Conservation (phyloP, 495 filamentous ascomycete genomes). For the Penicillium silybi region DNA sequence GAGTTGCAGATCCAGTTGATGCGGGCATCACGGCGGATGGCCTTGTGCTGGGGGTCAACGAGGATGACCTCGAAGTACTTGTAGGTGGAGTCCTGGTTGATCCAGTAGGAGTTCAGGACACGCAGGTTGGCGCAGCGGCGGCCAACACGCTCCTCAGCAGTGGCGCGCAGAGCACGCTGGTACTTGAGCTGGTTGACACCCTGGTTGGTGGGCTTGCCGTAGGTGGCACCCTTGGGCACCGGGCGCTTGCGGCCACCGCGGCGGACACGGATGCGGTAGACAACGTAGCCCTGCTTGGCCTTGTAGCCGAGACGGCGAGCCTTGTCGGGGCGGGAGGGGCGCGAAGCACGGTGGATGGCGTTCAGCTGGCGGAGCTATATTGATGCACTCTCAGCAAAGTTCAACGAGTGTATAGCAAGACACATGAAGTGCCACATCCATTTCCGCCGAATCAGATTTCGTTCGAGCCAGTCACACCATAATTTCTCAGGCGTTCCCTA, state of each 20-base stretch:
- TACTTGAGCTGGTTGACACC: slow-evolving; percentile 99
- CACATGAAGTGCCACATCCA: slow-evolving; percentile 50
- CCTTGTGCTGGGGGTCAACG: slow-evolving; percentile 99
- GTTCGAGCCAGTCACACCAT: slow-evolving; percentile 37
- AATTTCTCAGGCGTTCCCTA: slow-evolving; percentile 32
- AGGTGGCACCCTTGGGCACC: slow-evolving; percentile 96
- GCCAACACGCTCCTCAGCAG: slow-evolving; percentile 99
- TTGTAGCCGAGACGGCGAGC: slow-evolving; percentile 99
- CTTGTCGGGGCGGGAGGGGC: slow-evolving; percentile 98
- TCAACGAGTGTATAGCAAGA: slow-evolving; percentile 99
- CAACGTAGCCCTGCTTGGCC: slow-evolving; percentile 99
- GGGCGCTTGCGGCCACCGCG: slow-evolving; percentile 97
- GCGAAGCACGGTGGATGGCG: slow-evolving; percentile 97
- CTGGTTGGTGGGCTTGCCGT: slow-evolving; percentile 99
- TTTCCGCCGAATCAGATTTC: slow-evolving; percentile 37
- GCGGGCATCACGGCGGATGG: slow-evolving; percentile 95
- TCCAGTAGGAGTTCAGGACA: slow-evolving; percentile 99
- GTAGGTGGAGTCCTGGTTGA: slow-evolving; percentile 99
- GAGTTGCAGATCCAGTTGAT: slow-evolving; percentile 99
- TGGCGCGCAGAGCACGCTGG: slow-evolving; percentile 95
- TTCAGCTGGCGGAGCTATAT: slow-evolving; percentile 99
- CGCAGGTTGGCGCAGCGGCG: slow-evolving; percentile 97
- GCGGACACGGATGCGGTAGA: slow-evolving; percentile 97
- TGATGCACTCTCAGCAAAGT: slow-evolving; percentile 99
- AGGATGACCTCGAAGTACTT: slow-evolving; percentile 99